Evolutionary conservation across 768 basidiomycete genomes (phyloP).

Genomic region (Rhizopogon roseolus): DNA sequence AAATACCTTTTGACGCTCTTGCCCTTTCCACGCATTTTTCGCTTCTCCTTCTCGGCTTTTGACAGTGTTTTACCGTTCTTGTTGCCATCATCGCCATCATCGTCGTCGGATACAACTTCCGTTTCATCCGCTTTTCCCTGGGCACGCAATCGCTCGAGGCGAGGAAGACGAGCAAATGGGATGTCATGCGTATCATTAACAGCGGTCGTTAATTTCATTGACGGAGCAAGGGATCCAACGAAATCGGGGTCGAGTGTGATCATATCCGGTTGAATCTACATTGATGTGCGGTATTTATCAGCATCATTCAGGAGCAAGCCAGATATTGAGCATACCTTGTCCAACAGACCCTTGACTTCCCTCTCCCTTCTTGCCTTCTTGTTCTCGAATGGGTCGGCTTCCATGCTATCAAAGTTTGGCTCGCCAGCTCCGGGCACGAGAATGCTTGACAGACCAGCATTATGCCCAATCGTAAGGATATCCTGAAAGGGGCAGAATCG

Average conservation of each 20-base stretch:
- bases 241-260: slow-evolving; percentile 81
- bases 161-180: slow-evolving; percentile 69
- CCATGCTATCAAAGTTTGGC: slow-evolving; percentile 88
- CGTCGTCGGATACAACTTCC: slow-evolving; percentile 36
- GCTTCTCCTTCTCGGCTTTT: slow-evolving; percentile 46
- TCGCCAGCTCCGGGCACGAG: slow-evolving; percentile 92
- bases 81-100: slow-evolving; percentile 32
- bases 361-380: slow-evolving; percentile 77
- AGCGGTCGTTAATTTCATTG: slow-evolving; percentile 52
- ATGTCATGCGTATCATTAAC: slow-evolving; percentile 40
- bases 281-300: background rate
- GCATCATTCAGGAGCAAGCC: background rate
- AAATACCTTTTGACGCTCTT: slow-evolving; percentile 76
- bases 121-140: slow-evolving; percentile 72
- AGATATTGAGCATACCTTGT: slow-evolving; percentile 56
- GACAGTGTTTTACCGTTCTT: slow-evolving; percentile 22
- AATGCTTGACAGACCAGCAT: slow-evolving; percentile 74
- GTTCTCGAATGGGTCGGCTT: slow-evolving; percentile 94
- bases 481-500: slow-evolving; percentile 92
- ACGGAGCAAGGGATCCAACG: slow-evolving; percentile 63
- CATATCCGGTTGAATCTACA: slow-evolving; percentile 85
- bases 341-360: slow-evolving; percentile 86
- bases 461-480: slow-evolving; percentile 74
- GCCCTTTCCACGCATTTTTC: slow-evolving; percentile 82
- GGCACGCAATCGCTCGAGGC: slow-evolving; percentile 72